Evolutionary conservation across 1,284 basidiomycete genomes (phyloP).

Genomic region (Pseudozyma sp.): DNA sequence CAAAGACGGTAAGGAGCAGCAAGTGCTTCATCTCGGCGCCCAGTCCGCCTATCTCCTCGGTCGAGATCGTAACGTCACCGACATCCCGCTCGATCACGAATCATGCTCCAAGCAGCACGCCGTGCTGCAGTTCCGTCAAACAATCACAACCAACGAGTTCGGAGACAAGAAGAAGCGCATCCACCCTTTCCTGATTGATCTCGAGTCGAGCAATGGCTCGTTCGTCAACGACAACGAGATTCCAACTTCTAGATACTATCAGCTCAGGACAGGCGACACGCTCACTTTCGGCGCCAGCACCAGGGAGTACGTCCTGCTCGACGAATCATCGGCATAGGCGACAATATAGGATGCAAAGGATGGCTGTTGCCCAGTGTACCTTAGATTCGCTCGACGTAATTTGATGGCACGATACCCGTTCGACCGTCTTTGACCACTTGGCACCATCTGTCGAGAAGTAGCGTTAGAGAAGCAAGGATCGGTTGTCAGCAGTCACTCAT

Average conservation of each 20-base stretch:
- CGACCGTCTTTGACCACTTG: slow-evolving; percentile 45
- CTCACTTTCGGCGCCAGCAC: slow-evolving; percentile 61
- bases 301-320: slow-evolving; percentile 63
- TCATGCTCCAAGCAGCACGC: slow-evolving; percentile 99
- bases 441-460: slow-evolving; percentile 25
- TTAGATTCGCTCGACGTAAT: slow-evolving; percentile 37
- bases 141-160: slow-evolving; percentile 87
- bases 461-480: too few species aligned
- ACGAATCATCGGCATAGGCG: slow-evolving; percentile 43
- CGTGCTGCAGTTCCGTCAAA: slow-evolving; percentile 90
- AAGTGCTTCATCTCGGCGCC: slow-evolving; percentile 69
- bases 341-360: too few species aligned
- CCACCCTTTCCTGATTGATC: slow-evolving; percentile 79
- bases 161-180: slow-evolving; percentile 76
- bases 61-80: slow-evolving; percentile 77
- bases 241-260: slow-evolving; percentile 88
- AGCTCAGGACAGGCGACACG: slow-evolving; percentile 82
- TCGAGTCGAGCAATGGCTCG: slow-evolving; percentile 96
- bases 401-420: slow-evolving; percentile 47
- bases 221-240: slow-evolving; percentile 87
- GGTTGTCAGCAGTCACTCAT: background rate
- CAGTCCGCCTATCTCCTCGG: slow-evolving; percentile 96
- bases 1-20: slow-evolving; percentile 87
- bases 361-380: too few species aligned
- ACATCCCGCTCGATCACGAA: slow-evolving; percentile 91